Evolutionary conservation across 2,329 filamentous ascomycete species (phyloP), one percentile per base, ranked within the genome.

Genomic region (Sarocladium brachiariae): DNA sequence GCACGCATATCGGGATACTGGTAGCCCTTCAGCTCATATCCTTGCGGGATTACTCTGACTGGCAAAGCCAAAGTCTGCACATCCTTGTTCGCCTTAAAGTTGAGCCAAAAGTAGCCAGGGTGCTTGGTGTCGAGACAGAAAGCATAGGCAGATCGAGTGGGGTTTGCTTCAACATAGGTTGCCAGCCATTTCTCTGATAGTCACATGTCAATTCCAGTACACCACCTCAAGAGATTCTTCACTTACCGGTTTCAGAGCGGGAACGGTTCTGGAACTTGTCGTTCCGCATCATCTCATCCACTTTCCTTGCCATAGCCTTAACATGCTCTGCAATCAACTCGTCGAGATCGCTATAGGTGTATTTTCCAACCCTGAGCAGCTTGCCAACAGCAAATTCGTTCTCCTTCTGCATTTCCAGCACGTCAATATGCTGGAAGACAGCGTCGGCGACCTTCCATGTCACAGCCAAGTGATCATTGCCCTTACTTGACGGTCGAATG

Each of bases 391-490:
- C 91, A 65, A 96, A 97, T 65, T 97, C 92, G 55, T 90, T 97
- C 55, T 96, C 89, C 70, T 99, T 99, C 67, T 95, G 89, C 62
- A 99, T 77, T 70, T 99, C 93, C 34, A 99, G 78, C 30, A 99
- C 92, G 67, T 99, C 93, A 56, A 99, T 89, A 67, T 99, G 93
- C 69, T 99, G 91, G 66, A 91, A 99, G n/a, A 97, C 84, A 53
- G 87, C 86, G 65, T 97, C 90, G 1, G 89, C 86, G 13, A 99
- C 91, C 73, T 99, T 99, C 93, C 93, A 99, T 0, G 93, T 99
- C 43, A 99, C 83, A 7, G 92, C 90, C 51, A 99, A 76, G 71
- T 99, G 93, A 65, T 99, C 93, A 52, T 89, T 87, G 39, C 93
- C 93, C 67, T 95, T 96, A 24, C 90, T 96, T 1, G 90, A 96